These are phyloP conservation scores for Heritiera fomes DNA, from an alignment of 345 rosid species.

Conservation along the genomic window DNA sequence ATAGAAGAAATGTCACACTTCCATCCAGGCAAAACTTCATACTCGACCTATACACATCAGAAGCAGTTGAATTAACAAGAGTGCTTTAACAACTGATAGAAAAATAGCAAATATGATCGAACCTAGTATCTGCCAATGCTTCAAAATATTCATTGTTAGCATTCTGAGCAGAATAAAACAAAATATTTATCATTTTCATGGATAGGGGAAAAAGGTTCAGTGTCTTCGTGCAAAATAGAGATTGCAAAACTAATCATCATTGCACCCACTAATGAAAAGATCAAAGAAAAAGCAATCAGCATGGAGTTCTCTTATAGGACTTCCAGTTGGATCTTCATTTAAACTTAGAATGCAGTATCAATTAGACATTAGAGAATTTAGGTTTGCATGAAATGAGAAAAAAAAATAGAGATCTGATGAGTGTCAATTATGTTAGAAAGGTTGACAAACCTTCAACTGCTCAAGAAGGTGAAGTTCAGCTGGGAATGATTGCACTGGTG, in stretches of 20 bases:
- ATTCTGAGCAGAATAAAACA: not conserved
- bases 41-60: conserved; percentile 63
- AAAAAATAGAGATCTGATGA: not conserved
- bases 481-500: conserved; percentile 79
- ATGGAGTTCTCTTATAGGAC: not conserved
- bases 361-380: not conserved
- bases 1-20: conserved; percentile 70
- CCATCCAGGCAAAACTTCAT: conserved; percentile 94
- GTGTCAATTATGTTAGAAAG: not conserved
- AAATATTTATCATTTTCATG: not conserved
- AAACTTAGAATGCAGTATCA: not conserved
- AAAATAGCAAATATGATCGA: not conserved
- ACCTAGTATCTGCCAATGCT: not conserved
- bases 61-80: conserved; percentile 5
- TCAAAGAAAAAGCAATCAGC: conserved; percentile 2
- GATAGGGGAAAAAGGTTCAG: not conserved
- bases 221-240: not conserved
- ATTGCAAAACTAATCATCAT: not conserved
- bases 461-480: conserved; percentile 83
- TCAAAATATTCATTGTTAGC: not conserved
- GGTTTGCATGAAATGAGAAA: not conserved
- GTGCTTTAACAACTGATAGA: not conserved
- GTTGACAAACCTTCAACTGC: conserved; percentile 57
- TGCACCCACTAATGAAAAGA: not conserved
- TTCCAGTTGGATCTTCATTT: not conserved